phyloP scores from a whole-genome alignment of 2,329 filamentous ascomycete species.

The Aspergillus intermedius region DNA sequence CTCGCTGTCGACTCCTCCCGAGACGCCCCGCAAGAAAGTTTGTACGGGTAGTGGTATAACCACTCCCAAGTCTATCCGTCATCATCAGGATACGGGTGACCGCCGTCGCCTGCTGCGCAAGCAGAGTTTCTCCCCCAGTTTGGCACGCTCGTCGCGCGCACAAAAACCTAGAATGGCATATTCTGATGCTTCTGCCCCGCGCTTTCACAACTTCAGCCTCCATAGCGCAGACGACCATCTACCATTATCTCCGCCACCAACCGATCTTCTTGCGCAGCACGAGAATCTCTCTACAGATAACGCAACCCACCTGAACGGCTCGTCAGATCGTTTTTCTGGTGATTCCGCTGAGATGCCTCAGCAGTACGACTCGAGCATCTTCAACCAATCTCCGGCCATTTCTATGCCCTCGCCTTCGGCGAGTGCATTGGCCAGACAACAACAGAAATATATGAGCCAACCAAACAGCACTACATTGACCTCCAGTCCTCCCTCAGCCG shows the following conservation, averaged over 20 bases:
- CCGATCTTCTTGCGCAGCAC: slow-evolving; percentile 36
- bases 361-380: slow-evolving; percentile 28
- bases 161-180: slow-evolving; percentile 38
- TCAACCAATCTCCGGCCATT: slow-evolving; percentile 27
- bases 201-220: slow-evolving; percentile 49
- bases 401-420: slow-evolving; percentile 29
- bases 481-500: slow-evolving; percentile 31
- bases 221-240: slow-evolving; percentile 39
- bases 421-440: slow-evolving; percentile 22
- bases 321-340: slow-evolving; percentile 26
- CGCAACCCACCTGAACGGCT: slow-evolving; percentile 27
- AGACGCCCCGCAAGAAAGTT: slow-evolving; percentile 30
- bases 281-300: slow-evolving; percentile 30
- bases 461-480: slow-evolving; percentile 23
- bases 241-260: slow-evolving; percentile 42
- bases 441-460: slow-evolving; percentile 28
- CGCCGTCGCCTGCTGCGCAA: slow-evolving; percentile 33
- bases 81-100: slow-evolving; percentile 38
- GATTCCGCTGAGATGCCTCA: slow-evolving; percentile 24
- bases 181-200: slow-evolving; percentile 47
- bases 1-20: slow-evolving; percentile 32
- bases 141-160: slow-evolving; percentile 50
- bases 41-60: slow-evolving; percentile 29
- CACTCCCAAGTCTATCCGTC: slow-evolving; percentile 33
- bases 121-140: slow-evolving; percentile 44